These are phyloP conservation scores for Aureobasidium vineae DNA, from an alignment of 2,329 filamentous ascomycete genomes.

Conservation along the genomic window DNA sequence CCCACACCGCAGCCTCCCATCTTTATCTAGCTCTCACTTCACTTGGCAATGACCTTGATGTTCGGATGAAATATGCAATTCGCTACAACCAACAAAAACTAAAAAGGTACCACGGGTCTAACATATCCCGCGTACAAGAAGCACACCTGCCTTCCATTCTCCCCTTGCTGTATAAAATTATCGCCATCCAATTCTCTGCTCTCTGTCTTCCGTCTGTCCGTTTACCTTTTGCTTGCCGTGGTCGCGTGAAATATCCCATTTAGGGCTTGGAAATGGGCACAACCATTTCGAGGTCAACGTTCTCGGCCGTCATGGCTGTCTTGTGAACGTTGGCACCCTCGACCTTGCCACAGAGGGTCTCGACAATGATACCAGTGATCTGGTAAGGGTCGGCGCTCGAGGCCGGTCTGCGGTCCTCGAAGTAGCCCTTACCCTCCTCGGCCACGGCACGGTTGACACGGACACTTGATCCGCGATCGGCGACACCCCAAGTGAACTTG, in stretches of 20 bases:
- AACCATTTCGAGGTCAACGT: slow-evolving; percentile 40
- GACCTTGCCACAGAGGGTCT: slow-evolving; percentile 58
- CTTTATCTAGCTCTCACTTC: background rate
- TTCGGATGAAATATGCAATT: slow-evolving; percentile 11
- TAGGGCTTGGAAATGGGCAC: slow-evolving; percentile 38
- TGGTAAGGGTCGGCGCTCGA: slow-evolving; percentile 88
- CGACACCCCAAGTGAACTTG: slow-evolving; percentile 88
- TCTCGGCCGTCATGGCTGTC: slow-evolving; percentile 40
- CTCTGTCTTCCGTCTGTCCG: background rate
- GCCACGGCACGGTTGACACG: slow-evolving; percentile 85
- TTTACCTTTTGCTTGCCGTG: slow-evolving; percentile 1
- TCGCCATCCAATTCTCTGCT: background rate
- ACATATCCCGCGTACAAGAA: background rate
- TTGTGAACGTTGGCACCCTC: slow-evolving; percentile 49
- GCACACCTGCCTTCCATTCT: background rate
- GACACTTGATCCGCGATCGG: slow-evolving; percentile 92
- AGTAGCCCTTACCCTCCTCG: slow-evolving; percentile 90
- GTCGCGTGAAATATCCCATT: slow-evolving; percentile 24
- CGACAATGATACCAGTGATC: slow-evolving; percentile 76
- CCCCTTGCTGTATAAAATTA: slow-evolving; percentile 13
- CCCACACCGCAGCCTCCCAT: background rate
- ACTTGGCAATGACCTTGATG: slow-evolving; percentile 25
- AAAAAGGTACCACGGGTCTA: background rate
- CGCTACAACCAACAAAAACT: background rate
- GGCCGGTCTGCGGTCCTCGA: slow-evolving; percentile 67